Base-by-base conservation (phyloP, 2,329 filamentous ascomycete species). In the Nigrospora oryzae region DNA sequence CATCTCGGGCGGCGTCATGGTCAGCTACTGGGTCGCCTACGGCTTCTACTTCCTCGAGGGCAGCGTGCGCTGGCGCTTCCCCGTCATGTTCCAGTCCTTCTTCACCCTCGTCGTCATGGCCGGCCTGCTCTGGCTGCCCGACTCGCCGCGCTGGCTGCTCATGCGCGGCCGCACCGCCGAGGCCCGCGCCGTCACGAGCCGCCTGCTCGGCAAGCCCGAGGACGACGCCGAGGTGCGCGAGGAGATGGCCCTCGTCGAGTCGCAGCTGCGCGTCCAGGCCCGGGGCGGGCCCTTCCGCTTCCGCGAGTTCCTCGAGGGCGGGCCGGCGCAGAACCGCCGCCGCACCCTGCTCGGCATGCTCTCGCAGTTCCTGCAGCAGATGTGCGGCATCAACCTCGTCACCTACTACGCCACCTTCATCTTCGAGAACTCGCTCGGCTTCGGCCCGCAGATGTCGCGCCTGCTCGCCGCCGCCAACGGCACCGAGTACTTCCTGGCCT, bases 181-280 rank as follows among this genome's bases (percentile, higher is more conserved):
- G 48, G 70, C 70, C 1, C 51, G 59, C 0, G 61, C 64, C 15
- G 67, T 73, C 4, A 62, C 74, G 3, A 62, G 68, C 14, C 65
- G 65, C 2, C 54, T 73, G 4, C 55, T 57, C 4, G 63, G 70
- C 43, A 49, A 51, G 4, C 56, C 69, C 5, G 48, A 67, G 7
- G 69, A 81, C 17, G 67, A 77, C 47, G 69, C 68, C 15, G 66
- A 76, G 42, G 74, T 82, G 14, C 64, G 73, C 34, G 64, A 74
- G 32, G 77, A 85, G 56, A 66, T 69, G 43, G 42, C 54, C 3
- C 64, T 65, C 35, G 73, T 74, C 51, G 77, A 78, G 53, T 75
- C 81, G 43, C 79, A 84, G 1, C 81, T 86, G 14, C 64, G 79
- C n/a, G 84, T 89, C 57, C 66, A 71, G 57, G 64, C 68, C 46